Evolutionary conservation across 1,284 basidiomycete genomes (phyloP), one percentile per base, ranked within the genome.

Genomic region (Cystobasidium sp.): DNA sequence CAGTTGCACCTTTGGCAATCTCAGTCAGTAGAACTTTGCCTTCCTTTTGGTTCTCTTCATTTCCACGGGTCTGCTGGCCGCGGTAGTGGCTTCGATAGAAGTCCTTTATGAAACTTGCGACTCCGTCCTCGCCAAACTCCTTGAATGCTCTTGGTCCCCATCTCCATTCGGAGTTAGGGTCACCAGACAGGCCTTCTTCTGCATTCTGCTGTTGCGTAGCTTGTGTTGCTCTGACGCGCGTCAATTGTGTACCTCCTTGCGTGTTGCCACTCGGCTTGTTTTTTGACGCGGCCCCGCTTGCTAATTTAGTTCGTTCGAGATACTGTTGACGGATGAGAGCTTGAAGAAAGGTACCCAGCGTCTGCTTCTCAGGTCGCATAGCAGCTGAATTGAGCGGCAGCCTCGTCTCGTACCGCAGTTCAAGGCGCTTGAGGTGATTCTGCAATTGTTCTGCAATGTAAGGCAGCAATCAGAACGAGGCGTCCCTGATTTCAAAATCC

Each of bases 41-140:
- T 22, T 47, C 41, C n/a, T 46, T 62, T 49, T 73, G 39, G 24
- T 49, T 68, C 22, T 51, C 47, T 14, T 67, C 49, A 39, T 20
- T 51, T 18, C 75, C 66, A 31, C 31, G 31, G 31, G 31, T 20
- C 39, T 47, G 16, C 47, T 12, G 16, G 44, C 64, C 37, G 64
- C 64, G 22, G 64, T 39, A 16, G 39, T 49, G 22, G 31, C 39
- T 64, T 55, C 64, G 64, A 22, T 68, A 75, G 43, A 73, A 73
- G 41, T 73, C 70, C 37, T 73, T 73, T 41, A 73, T 56, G 58
- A 73, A 73, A 49, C 49, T 62, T 1, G 70, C 70, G 46, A 73
- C 62, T 47, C 62, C 63, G 46, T 55, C 52, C 24, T 73, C 70
- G 43, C 70, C 70, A 16, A 73, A 47, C 53, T 73, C 70, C 31